A percentile compares a stretch with the other conserved stretches of the same genome.
These are phyloP conservation scores for Agaricus sinodeliciosus DNA, from an alignment of 768 basidiomycete species.

Conservation along the genomic window DNA sequence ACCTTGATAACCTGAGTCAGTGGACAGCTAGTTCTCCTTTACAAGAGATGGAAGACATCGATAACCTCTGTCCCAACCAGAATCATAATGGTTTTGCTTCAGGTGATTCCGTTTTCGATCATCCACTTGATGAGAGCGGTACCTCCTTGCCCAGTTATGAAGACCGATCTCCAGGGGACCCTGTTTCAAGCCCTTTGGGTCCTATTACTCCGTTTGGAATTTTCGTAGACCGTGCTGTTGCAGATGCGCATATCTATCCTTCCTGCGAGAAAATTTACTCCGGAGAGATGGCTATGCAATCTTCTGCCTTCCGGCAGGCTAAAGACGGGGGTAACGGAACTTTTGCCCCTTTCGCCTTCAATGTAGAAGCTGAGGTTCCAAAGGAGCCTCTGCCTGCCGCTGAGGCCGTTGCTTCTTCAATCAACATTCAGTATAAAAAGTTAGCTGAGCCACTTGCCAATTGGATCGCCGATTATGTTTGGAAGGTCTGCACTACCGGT, in stretches of 20 bases:
- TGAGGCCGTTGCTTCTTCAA: slow-evolving; percentile 42
- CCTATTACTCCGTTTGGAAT: slow-evolving; percentile 75
- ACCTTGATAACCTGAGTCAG: slow-evolving; percentile 30
- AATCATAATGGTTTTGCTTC: background rate
- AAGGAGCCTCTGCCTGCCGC: slow-evolving; percentile 34
- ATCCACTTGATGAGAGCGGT: slow-evolving; percentile 18
- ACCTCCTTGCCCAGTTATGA: slow-evolving; percentile 61
- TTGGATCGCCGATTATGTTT: slow-evolving; percentile 75
- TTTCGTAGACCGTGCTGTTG: slow-evolving; percentile 67
- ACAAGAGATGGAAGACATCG: slow-evolving; percentile 9
- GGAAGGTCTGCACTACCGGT: slow-evolving; percentile 78
- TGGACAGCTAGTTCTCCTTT: slow-evolving; percentile 18
- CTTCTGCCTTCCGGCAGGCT: background rate
- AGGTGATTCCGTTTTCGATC: background rate
- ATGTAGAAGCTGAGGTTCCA: slow-evolving; percentile 25
- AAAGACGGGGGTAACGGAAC: slow-evolving; percentile 7
- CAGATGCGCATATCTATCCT: slow-evolving; percentile 24
- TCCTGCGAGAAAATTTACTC: background rate
- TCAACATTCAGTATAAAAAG: slow-evolving; percentile 58
- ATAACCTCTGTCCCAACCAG: background rate
- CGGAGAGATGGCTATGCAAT: slow-evolving; percentile 1
- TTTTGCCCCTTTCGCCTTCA: slow-evolving; percentile 11
- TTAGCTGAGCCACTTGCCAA: slow-evolving; percentile 72
- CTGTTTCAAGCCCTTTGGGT: slow-evolving; percentile 65
- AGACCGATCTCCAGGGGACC: slow-evolving; percentile 55